Base-by-base conservation (phyloP, 345 rosid species). In the Gossypium thurberi region DNA sequence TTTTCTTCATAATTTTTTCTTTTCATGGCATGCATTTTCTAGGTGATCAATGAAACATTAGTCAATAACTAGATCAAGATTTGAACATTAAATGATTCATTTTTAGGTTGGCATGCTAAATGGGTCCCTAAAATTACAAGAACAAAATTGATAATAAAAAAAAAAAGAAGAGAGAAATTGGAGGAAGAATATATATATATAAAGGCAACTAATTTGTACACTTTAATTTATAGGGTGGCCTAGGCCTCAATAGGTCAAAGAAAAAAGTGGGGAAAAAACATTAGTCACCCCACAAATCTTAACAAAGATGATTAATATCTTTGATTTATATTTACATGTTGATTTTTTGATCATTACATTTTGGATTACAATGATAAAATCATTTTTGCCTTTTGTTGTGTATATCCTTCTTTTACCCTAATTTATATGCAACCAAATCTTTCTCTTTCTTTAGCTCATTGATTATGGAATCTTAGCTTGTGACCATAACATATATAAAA, bases 61-160 rank as follows among this genome's bases (percentile, higher is more conserved):
- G n/a, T 58, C 40, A 12, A 12, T 58, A 25, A 14, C 51, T 43
- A 70, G 66, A 78, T 76, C 63, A 61, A 44, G 60, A 47, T 74
- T 64, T 51, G 57, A 72, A 72, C 62, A 51, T 42, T 71, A 78
- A 33, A 76, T 80, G 74, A 80, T 78, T 80, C 74, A 15, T 20
- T 57, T 57, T 57, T 21, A 23, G 61, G 28, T 57, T 74, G 82
- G 83, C 82, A 61, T 84, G 87, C 82, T 52, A 3, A 71, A 53
- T 26, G 72, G 76, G 60, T 25, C 75, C 77, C 82, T 57, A 33
- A 33, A 10, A 18, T 15, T 33, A 20, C 17, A 48, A 77, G 37
- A 60, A 72, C 73, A 73, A 59, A 66, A 73, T 26, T 26, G 63
- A 21, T 52, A 46, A 55, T 47, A 46, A 44, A 21, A 21, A 55